Conservation (phyloP, 257 asterid species). For the Salvia miltiorrhiza region DNA sequence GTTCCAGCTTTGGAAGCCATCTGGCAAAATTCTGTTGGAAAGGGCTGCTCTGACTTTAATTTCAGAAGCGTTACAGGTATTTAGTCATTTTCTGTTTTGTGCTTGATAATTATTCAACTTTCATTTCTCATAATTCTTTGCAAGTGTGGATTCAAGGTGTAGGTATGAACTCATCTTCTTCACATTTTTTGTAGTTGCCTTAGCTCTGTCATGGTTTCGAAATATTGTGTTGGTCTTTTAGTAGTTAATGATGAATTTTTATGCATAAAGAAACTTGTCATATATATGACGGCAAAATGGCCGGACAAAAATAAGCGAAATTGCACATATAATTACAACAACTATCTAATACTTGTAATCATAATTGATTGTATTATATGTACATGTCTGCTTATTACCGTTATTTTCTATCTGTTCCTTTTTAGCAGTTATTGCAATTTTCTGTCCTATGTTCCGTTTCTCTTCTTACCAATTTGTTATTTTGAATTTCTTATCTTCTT, state of each 20-base stretch:
- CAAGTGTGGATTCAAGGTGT: background rate
- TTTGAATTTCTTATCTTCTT: background rate
- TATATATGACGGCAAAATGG: background rate
- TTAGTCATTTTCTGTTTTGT: constrained; percentile 15
- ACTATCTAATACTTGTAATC: background rate
- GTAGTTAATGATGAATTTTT: constrained; percentile 2
- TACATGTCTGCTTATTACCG: background rate
- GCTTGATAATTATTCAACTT: constrained; percentile 11
- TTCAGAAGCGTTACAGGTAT: constrained; percentile 97
- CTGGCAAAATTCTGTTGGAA: constrained; percentile 96
- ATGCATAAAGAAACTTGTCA: constrained; percentile 10
- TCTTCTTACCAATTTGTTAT: constrained; percentile 11
- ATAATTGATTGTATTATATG: background rate
- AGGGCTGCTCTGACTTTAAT: constrained; percentile 93
- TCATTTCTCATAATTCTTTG: background rate
- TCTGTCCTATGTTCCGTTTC: background rate
- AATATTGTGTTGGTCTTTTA: constrained; percentile 1
- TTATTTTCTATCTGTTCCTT: constrained; percentile 1
- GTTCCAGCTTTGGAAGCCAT: constrained; percentile 96
- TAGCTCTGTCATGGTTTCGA: constrained; percentile 9
- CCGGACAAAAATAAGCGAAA: background rate
- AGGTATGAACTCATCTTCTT: constrained; percentile 9
- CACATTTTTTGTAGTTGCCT: constrained; percentile 15
- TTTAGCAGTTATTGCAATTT: background rate
- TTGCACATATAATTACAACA: background rate